Conservation (phyloP, 23 red algal genomes). For the Pyropia yezoensis region DNA sequence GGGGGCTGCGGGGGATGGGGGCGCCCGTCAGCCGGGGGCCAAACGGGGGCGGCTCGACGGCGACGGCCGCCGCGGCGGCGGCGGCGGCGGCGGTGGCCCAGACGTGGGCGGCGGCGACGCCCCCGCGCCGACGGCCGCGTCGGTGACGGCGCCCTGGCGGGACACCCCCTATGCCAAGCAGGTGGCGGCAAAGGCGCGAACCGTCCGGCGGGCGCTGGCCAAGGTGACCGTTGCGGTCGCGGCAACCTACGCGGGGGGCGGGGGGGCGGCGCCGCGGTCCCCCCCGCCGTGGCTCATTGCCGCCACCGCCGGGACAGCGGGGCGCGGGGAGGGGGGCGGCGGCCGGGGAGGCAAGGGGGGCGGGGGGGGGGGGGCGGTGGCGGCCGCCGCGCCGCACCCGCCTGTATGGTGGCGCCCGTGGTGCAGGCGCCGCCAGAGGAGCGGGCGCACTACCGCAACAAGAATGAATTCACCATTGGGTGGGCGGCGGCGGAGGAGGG, state of each 20-base stretch:
- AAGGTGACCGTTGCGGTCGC: constrained; percentile 31
- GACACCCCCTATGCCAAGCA: constrained; percentile 44
- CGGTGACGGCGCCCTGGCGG: constrained; percentile 62
- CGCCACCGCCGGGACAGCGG: neutral
- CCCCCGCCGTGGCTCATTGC: constrained; percentile 25
- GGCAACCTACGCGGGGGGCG: neutral
- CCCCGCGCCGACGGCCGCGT: constrained; percentile 12
- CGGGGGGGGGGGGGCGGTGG: constrained; percentile 1
- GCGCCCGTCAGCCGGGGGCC: no score
- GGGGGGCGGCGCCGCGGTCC: constrained; percentile 4
- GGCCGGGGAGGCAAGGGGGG: constrained; percentile 14
- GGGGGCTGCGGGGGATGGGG: no score
- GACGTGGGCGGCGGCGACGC: no score
- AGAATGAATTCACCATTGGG: constrained; percentile 92
- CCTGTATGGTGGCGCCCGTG: no score
- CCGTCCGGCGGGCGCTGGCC: constrained; percentile 34
- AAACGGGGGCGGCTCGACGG: no score
- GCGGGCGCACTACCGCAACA: constrained; percentile 70
- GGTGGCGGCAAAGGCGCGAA: constrained; percentile 27
- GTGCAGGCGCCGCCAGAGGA: neutral
- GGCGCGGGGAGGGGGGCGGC: constrained; percentile 18
- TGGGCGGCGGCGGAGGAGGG: constrained; percentile 9
- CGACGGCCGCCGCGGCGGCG: no score
- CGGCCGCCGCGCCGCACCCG: no score
- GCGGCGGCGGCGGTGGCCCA: no score